A percentile compares a stretch with the other conserved stretches of the same genome.
These are phyloP conservation scores for Liriodendron chinense DNA, from an alignment of 164 flowering plant genomes.

Conservation along the genomic window DNA sequence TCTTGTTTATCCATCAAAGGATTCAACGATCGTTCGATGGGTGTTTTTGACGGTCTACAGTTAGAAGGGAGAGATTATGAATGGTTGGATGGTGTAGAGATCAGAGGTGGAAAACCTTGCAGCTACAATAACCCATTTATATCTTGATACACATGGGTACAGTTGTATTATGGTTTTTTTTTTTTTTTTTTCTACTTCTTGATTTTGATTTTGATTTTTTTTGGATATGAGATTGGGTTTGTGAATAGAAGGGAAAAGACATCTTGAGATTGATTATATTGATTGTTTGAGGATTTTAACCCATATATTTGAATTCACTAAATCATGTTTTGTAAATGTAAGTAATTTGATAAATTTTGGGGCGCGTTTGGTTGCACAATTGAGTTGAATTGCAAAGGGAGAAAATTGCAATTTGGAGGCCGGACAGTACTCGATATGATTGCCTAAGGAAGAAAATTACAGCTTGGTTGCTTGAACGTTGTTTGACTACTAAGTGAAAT, in stretches of 20 bases:
- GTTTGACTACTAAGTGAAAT: no score
- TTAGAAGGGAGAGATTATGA: neutral
- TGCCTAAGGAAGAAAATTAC: no score
- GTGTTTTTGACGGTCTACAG: neutral
- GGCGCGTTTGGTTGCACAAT: neutral
- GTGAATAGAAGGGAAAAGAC: conserved; percentile 1
- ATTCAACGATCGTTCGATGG: neutral
- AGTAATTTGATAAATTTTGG: neutral
- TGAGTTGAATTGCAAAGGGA: no score
- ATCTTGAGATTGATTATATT: conserved; percentile 3
- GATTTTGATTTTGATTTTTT: neutral
- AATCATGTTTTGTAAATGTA: neutral
- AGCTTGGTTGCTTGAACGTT: no score
- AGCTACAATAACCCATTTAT: conserved; percentile 15
- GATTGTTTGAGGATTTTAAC: neutral
- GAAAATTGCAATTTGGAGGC: no score
- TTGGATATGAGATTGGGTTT: neutral
- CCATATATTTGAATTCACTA: neutral
- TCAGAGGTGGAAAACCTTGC: neutral
- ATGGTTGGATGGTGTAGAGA: neutral
- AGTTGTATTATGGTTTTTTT: conserved; percentile 3
- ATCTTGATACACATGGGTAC: neutral
- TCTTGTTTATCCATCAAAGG: neutral
- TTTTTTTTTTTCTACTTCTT: neutral
- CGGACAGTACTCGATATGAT: no score